phyloP scores from a whole-genome alignment of 2,329 filamentous ascomycete species.

The Myriangium duriaei region DNA sequence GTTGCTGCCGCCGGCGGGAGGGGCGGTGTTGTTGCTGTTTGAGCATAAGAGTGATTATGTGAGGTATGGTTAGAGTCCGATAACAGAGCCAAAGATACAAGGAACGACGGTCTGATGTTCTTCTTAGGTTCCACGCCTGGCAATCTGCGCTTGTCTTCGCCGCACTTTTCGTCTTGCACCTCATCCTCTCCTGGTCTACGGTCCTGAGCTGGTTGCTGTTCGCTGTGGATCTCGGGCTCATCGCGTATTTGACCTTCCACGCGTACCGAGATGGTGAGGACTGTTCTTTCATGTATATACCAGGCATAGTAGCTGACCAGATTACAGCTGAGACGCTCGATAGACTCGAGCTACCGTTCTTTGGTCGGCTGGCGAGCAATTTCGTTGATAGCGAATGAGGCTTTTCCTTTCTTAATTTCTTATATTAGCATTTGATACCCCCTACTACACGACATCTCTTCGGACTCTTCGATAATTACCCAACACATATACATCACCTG shows the following conservation, averaged over 20 bases:
- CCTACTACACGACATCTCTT: not conserved
- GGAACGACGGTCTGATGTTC: not conserved
- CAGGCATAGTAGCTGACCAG: conserved; percentile 2
- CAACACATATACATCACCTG: not conserved
- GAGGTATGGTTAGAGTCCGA: conserved; percentile 46
- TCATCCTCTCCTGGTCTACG: conserved; percentile 74
- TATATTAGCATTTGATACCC: conserved; percentile 5
- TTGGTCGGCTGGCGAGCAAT: conserved; percentile 72
- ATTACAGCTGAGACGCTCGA: conserved; percentile 46
- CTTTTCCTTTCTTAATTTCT: not conserved
- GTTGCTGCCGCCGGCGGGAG: conserved; percentile 70
- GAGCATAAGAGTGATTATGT: conserved; percentile 98
- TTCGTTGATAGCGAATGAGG: conserved; percentile 75
- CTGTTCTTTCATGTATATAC: not conserved
- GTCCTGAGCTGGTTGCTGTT: conserved; percentile 78
- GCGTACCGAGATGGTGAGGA: conserved; percentile 71
- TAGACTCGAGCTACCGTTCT: conserved; percentile 74
- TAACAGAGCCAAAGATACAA: not conserved
- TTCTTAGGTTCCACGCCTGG: conserved; percentile 84
- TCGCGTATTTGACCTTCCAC: conserved; percentile 61
- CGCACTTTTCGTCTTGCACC: conserved; percentile 57
- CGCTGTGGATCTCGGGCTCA: conserved; percentile 59
- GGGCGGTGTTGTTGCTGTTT: conserved; percentile 68
- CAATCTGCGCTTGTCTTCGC: conserved; percentile 39
- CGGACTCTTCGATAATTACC: not conserved